These are phyloP conservation scores for Colletotrichum costaricense DNA, from an alignment of 2,329 filamentous ascomycete genomes.

Conservation along the genomic window DNA sequence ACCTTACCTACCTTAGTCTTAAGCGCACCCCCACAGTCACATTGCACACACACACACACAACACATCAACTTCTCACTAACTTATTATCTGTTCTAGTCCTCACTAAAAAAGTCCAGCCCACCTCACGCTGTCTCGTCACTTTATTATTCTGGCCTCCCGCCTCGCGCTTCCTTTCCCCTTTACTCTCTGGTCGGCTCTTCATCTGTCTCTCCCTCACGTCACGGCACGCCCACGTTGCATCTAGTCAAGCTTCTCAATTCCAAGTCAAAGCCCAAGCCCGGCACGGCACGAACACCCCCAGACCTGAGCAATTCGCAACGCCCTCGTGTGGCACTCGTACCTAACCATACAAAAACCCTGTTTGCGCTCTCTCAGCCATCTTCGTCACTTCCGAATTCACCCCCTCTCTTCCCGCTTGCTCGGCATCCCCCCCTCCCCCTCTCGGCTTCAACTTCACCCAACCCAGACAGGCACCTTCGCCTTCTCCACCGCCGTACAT, in stretches of 20 bases:
- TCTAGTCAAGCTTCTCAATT: neutral
- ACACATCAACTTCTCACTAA: conserved; percentile 21
- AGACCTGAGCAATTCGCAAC: neutral
- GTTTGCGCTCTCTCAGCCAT: conserved; percentile 18
- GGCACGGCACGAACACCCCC: neutral
- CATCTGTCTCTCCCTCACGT: conserved; percentile 15
- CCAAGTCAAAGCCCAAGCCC: neutral
- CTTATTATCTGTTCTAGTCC: conserved; percentile 30
- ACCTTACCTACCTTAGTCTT: conserved; percentile 12
- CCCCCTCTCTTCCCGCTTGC: conserved; percentile 3
- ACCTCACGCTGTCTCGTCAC: neutral
- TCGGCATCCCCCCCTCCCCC: neutral
- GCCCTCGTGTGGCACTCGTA: neutral
- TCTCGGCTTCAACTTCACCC: neutral
- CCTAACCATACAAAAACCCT: conserved; percentile 16
- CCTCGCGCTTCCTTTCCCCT: conserved; percentile 12
- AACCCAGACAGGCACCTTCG: neutral
- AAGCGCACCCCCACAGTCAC: conserved; percentile 32
- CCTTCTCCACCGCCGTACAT: neutral
- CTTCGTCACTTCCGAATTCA: conserved; percentile 7
- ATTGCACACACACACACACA: neutral
- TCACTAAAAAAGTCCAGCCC: conserved; percentile 31
- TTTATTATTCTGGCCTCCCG: neutral
- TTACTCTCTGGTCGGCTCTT: neutral
- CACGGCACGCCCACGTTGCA: neutral